phyloP scores from a whole-genome alignment of 1,284 basidiomycete genomes.

The Phlebopus sp. region DNA sequence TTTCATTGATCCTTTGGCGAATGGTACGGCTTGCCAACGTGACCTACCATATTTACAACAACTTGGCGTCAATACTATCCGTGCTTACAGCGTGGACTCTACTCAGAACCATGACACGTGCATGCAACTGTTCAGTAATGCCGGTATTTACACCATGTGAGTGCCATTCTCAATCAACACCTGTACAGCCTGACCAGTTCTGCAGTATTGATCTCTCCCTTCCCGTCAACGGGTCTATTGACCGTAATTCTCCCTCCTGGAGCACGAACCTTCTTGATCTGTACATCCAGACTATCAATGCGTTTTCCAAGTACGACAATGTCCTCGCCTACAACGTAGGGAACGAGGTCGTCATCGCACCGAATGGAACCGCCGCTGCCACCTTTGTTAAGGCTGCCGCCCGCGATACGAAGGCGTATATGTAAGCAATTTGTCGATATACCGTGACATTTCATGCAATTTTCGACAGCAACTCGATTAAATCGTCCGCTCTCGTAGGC shows the following conservation, averaged over 20 bases:
- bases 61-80: conserved; percentile 71
- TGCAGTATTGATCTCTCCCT: conserved; percentile 78
- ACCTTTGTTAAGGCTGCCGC: conserved; percentile 91
- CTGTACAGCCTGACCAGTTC: conserved; percentile 7
- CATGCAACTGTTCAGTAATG: conserved; percentile 74
- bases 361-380: conserved; percentile 61
- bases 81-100: conserved; percentile 84
- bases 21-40: conserved; percentile 66
- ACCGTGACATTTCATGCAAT: background rate
- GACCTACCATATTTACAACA: conserved; percentile 77
- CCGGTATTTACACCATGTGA: conserved; percentile 87
- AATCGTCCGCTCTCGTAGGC: conserved; percentile 70
- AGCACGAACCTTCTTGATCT: conserved; percentile 78
- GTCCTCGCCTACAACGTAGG: conserved; percentile 84
- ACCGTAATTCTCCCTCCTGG: conserved; percentile 77
- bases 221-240: conserved; percentile 84
- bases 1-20: conserved; percentile 76
- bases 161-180: conserved; percentile 24
- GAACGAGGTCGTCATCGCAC: conserved; percentile 77
- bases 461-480: conserved; percentile 57
- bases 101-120: conserved; percentile 82
- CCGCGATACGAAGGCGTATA: conserved; percentile 82
- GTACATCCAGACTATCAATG: conserved; percentile 77
- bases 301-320: conserved; percentile 82
- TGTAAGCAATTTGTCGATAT: conserved; percentile 45